A percentile compares a stretch with the other conserved stretches of the same genome.
Conservation (phyloP, 75 land plant genomes). For the Picea glauca region DNA sequence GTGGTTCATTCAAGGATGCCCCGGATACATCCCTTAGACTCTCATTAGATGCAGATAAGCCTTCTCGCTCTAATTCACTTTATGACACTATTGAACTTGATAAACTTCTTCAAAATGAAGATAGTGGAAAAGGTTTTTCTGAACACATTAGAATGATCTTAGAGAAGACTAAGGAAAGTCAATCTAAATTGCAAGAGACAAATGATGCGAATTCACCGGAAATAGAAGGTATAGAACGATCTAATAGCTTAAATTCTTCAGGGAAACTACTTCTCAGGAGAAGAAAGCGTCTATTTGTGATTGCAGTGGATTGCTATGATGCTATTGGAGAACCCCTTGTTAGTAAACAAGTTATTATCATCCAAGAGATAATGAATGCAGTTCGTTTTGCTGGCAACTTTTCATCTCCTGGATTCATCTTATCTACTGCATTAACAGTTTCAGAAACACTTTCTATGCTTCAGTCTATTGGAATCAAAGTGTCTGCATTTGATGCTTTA, state of each 20-base stretch:
- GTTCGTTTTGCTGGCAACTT: background rate
- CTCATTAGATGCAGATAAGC: slow-evolving; percentile 25
- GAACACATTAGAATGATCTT: background rate
- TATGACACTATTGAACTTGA: slow-evolving; percentile 2
- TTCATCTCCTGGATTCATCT: slow-evolving; percentile 34
- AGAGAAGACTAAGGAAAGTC: background rate
- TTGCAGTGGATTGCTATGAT: slow-evolving; percentile 65
- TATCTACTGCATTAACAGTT: slow-evolving; percentile 54
- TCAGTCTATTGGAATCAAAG: slow-evolving; percentile 21
- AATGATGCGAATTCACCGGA: background rate
- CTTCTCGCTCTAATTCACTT: background rate
- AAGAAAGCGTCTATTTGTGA: slow-evolving; percentile 46
- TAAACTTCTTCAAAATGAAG: background rate
- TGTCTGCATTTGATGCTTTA: slow-evolving; percentile 62
- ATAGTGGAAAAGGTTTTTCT: background rate
- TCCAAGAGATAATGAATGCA: slow-evolving; percentile 35
- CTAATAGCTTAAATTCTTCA: background rate
- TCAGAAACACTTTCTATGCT: slow-evolving; percentile 40
- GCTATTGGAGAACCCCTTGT: slow-evolving; percentile 18
- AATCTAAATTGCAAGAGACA: background rate
- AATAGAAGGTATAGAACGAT: slow-evolving; percentile 2
- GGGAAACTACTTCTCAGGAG: slow-evolving; percentile 25
- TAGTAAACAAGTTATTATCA: slow-evolving; percentile 12
- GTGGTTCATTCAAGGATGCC: slow-evolving; percentile 37
- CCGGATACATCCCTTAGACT: slow-evolving; percentile 26